A percentile compares a stretch with the other conserved stretches of the same genome.
Conservation (phyloP, 495 filamentous ascomycete species). For the Coniosporium apollinis region DNA sequence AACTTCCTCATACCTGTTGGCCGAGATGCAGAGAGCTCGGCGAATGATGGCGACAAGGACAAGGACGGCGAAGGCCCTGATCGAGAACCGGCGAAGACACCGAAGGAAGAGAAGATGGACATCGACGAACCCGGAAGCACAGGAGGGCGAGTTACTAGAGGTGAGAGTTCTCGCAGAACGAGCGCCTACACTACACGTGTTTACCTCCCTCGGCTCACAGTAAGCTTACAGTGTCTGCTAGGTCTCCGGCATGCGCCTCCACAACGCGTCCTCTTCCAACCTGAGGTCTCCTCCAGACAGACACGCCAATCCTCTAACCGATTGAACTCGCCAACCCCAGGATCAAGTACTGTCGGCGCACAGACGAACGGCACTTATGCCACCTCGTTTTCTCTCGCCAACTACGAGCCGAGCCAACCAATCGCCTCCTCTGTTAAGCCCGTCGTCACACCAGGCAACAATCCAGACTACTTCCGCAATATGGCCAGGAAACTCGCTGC, state of each 20-base stretch:
- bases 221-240: constrained; percentile 10
- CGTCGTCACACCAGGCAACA: constrained; percentile 51
- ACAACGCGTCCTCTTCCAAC: constrained; percentile 65
- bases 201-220: no score
- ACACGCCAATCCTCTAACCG: constrained; percentile 38
- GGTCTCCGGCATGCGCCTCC: constrained; percentile 63
- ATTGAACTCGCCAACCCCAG: constrained; percentile 26
- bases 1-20: constrained; percentile 38
- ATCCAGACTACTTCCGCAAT: constrained; percentile 38
- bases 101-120: constrained; percentile 40
- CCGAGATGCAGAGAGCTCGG: constrained; percentile 20
- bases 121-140: constrained; percentile 42
- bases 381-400: constrained; percentile 33
- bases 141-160: constrained; percentile 43
- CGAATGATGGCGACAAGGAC: constrained; percentile 16
- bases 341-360: constrained; percentile 3
- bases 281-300: constrained; percentile 45
- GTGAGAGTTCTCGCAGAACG: constrained; percentile 14
- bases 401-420: constrained; percentile 40
- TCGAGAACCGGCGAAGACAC: constrained; percentile 40
- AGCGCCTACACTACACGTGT: background rate
- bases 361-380: constrained; percentile 17
- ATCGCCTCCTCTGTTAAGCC: constrained; percentile 46
- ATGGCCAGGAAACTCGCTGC: constrained; percentile 14
- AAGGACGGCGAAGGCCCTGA: constrained; percentile 31